Evolutionary conservation across 352 stramenopile species (phyloP).

Genomic region (Globisporangium ultimum): DNA sequence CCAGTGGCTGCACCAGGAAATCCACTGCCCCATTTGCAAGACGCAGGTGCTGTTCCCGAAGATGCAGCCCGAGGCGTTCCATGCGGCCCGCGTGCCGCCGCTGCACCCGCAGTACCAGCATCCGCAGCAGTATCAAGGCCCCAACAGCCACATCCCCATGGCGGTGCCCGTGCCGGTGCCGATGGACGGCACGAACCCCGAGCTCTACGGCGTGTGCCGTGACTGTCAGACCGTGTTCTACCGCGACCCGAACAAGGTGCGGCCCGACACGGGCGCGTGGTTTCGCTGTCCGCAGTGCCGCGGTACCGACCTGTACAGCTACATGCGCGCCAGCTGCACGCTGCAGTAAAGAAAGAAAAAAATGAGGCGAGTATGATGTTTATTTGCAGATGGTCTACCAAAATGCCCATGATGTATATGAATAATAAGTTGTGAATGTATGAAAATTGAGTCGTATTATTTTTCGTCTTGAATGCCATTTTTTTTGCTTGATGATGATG

Average conservation of each 20-base stretch:
- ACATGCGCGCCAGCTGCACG: constrained; percentile 51
- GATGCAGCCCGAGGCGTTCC: too few species aligned
- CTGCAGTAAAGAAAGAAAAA: constrained; percentile 30
- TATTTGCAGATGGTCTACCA: background rate
- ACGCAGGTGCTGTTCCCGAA: constrained; percentile 59
- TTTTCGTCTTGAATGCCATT: too few species aligned
- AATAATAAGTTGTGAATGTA: too few species aligned
- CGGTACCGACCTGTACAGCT: constrained; percentile 40
- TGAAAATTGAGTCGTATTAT: too few species aligned
- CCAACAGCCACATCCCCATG: background rate
- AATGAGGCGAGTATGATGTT: background rate
- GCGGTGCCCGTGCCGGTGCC: constrained; percentile 20
- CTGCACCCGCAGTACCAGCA: constrained; percentile 1
- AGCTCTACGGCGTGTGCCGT: constrained; percentile 46
- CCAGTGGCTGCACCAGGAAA: constrained; percentile 35
- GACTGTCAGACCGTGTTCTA: constrained; percentile 69
- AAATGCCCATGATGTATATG: too few species aligned
- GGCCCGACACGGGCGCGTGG: constrained; percentile 63
- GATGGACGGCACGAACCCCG: constrained; percentile 29
- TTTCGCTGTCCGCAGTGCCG: constrained; percentile 65
- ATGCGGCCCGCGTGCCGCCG: constrained; percentile 10
- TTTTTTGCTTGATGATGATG: too few species aligned
- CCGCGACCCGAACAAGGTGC: constrained; percentile 41
- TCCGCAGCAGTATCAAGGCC: constrained; percentile 2
- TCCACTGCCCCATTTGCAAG: constrained; percentile 56